These are phyloP conservation scores for Miamiensis avidus DNA, from an alignment of 169 alveolate genomes.

Conservation along the genomic window DNA sequence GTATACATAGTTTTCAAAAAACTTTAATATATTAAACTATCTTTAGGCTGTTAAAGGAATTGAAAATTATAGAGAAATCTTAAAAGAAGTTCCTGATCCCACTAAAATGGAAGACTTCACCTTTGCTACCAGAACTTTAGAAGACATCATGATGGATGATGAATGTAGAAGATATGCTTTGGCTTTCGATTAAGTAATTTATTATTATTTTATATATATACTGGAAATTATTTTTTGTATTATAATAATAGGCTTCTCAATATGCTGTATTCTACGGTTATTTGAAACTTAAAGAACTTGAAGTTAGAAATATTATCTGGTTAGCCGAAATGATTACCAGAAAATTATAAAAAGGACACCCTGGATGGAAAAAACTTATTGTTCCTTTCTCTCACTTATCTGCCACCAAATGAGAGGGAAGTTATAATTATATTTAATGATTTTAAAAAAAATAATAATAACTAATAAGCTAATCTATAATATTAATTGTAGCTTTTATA, in stretches of 20 bases:
- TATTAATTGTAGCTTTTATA: no score
- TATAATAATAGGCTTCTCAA: neutral
- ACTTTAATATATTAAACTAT: no score
- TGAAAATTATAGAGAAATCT: conserved; percentile 56
- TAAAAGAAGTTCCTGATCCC: conserved; percentile 71
- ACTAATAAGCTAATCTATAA: no score
- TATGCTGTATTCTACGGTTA: conserved; percentile 96
- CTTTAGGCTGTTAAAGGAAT: conserved; percentile 68
- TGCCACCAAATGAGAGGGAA: conserved; percentile 20
- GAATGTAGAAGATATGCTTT: conserved; percentile 93
- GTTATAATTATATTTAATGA: no score
- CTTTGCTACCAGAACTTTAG: conserved; percentile 75
- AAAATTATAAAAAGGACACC: conserved; percentile 63
- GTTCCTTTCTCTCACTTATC: conserved; percentile 67
- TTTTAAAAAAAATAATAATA: no score
- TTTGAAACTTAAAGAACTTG: conserved; percentile 97
- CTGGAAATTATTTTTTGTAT: no score
- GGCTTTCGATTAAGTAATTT: conserved; percentile 88
- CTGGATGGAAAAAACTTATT: conserved; percentile 78
- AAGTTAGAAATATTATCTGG: conserved; percentile 97
- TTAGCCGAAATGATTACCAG: conserved; percentile 95
- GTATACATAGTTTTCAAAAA: no score
- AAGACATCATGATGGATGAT: conserved; percentile 96
- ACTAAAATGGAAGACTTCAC: conserved; percentile 63
- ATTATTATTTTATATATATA: neutral